Evolutionary conservation across 352 stramenopile species (phyloP), one percentile per base, ranked within the genome.

Genomic region (Phytophthora syringae): DNA sequence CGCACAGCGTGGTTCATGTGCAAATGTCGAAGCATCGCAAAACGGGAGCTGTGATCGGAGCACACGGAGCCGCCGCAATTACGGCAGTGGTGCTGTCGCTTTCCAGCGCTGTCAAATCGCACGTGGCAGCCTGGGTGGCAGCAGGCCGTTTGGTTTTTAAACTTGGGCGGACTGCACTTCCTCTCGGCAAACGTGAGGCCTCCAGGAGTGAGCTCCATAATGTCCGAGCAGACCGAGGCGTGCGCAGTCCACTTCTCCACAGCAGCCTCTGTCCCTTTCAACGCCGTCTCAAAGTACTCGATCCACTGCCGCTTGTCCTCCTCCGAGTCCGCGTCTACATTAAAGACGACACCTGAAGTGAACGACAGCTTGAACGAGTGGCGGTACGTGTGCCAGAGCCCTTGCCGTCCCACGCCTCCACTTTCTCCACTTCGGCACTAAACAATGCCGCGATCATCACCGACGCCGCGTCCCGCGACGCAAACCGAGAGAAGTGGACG

Each of bases 321-420:
- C 59, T 93, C 84, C 47, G 72, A 88, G 60, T 93, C 82, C 15
- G 86, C 86, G 52, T 93, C 84, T 37, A 86, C 75, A 56, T 94
- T 94, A 53, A 90, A 94, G 43, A 90, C 82, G 20, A 77, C 74
- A 25, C 82, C 84, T 5, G 86, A 82, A 18, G 79, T 83, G 55
- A 92, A 91, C 50, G 82, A 89, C 20, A 94, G 60, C 68, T 94
- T 92, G 67, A 97, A 96, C 66, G 86, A 90, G 63, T 92, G 79
- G 44, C 80, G 77, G 54, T 97, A 97, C 52, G 78, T 90, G 54
- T 94, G 86, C 59, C 88, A 83, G 4, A 93, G 66, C 0, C 88
- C 89, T 20, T 90, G 11, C 89, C 89, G 55, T 97, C 89, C 89
- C 89, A 97, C 7, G 76, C 65, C 64, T 94, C 87, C 34, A 97